Evolutionary conservation across 108 stramenopile genomes (phyloP).

Genomic region (Parmales sp.): DNA sequence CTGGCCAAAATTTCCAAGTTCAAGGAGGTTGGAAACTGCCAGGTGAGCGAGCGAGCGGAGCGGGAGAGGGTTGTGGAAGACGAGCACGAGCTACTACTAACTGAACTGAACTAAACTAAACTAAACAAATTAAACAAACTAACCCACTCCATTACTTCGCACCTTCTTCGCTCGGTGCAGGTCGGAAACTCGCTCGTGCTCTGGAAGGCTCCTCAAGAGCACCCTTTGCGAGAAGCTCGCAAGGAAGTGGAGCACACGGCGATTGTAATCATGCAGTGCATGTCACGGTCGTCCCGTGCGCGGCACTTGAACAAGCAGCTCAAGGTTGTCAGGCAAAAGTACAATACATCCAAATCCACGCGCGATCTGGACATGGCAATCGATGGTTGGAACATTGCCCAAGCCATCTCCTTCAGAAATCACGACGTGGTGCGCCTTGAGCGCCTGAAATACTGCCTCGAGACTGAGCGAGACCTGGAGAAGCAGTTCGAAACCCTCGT

Average conservation of each 20-base stretch:
- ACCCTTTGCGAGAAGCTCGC: conserved; percentile 1
- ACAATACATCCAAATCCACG: background rate
- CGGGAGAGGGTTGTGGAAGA: too few species aligned
- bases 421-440: conserved; percentile 5
- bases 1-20: background rate
- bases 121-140: too few species aligned
- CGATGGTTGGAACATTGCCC: background rate
- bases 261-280: conserved; percentile 7
- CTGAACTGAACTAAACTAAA: too few species aligned
- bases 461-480: conserved; percentile 5
- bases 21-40: background rate
- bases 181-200: background rate
- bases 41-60: too few species aligned
- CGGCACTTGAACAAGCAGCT: conserved; percentile 10
- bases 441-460: conserved; percentile 7
- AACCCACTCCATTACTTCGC: too few species aligned
- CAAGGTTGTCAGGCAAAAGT: background rate
- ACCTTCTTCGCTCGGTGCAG: too few species aligned
- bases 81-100: too few species aligned
- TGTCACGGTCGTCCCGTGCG: background rate
- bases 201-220: background rate
- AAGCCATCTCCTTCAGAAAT: background rate
- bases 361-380: background rate
- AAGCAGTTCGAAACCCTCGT: background rate
- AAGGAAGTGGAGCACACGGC: conserved; percentile 9